Percentiles rank a stretch among this genome's conserved stretches.
phyloP scores from a whole-genome alignment of 2,329 filamentous ascomycete genomes.

The Allantophomopsis cytisporea region DNA sequence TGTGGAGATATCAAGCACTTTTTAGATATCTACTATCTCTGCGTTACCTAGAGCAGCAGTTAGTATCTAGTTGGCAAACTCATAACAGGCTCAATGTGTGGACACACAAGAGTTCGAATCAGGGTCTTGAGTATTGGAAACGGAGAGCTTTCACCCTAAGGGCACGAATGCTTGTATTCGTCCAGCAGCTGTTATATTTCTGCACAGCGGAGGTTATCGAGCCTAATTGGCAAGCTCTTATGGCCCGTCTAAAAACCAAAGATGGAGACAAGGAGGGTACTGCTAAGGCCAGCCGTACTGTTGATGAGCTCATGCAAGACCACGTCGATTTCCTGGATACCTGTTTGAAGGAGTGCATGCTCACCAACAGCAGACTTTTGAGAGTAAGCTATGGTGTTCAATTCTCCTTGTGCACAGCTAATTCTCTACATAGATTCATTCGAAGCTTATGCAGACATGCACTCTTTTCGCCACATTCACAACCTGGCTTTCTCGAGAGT shows the following conservation, averaged over 20 bases:
- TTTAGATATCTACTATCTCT: constrained; percentile 89
- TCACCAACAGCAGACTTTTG: constrained; percentile 89
- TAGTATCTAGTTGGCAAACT: constrained; percentile 81
- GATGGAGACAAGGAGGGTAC: constrained; percentile 27
- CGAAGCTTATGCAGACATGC: constrained; percentile 92
- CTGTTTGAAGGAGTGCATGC: constrained; percentile 96
- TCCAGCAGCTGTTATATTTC: constrained; percentile 93
- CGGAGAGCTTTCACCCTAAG: constrained; percentile 81
- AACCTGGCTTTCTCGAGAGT: constrained; percentile 69
- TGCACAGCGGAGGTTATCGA: constrained; percentile 96
- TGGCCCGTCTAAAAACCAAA: constrained; percentile 65
- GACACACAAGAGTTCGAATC: constrained; percentile 65
- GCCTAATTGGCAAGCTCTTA: constrained; percentile 90
- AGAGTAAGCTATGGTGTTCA: constrained; percentile 42
- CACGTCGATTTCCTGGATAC: constrained; percentile 97
- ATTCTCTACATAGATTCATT: constrained; percentile 59
- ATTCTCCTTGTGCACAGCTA: constrained; percentile 1
- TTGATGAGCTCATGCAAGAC: constrained; percentile 97
- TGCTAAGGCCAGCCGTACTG: constrained; percentile 47
- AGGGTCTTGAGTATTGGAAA: constrained; percentile 80
- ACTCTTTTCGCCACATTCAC: constrained; percentile 89
- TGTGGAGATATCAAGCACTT: constrained; percentile 92
- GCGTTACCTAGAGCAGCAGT: constrained; percentile 75
- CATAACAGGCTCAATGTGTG: constrained; percentile 72
- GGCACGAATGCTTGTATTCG: constrained; percentile 90